Base-by-base conservation (phyloP, 352 stramenopile genomes). In the Achlya hypogyna region DNA sequence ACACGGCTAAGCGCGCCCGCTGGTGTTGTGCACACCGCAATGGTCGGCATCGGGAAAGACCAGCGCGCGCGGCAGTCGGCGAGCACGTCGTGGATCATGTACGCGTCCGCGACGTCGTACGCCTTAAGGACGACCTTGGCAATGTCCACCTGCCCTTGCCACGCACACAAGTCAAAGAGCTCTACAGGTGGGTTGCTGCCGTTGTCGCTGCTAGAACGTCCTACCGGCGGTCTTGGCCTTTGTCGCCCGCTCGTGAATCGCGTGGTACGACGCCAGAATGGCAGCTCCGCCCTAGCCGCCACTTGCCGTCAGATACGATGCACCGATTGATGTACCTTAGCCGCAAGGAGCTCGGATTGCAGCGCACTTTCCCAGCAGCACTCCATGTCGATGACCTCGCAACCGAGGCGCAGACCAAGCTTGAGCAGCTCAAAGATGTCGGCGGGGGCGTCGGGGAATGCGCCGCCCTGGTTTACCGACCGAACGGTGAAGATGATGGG, bases 401-500 rank as follows among this genome's bases (percentile, higher is more conserved):
- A 96, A 16, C 93, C 96, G 56, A 91, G 84, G 2, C 93, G 87
- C 62, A 99, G 75, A 45, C 94, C 95, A 31, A 97, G 77, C 9
- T 87, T 74, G 18, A 98, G 79, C 52, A 98, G 72, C 32, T 93
- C 73, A 68, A 91, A 87, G 74, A 93, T 87, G 51, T 88, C 89
- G 56, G 96, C 90, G 4, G 72, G 69, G 53, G 91, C 88, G 75
- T 98, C 88, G 3, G 91, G 91, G 78, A 97, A 98, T 20, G 82
- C 92, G 56, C 96, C 96, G 38, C 95, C 96, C 78, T 99, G 96
- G 65, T 84, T 71, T 54, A 89, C 77, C 18, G 94, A 98, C 23
- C 96, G 88, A 25, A 99, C 96, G 0, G 96, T 99, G 71, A 96
- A 99, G 40, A 99, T 97, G 69, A 99, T 92, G 2, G 96, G 96